Conservation (phyloP, 257 asterid species). For the Scutellaria minor region DNA sequence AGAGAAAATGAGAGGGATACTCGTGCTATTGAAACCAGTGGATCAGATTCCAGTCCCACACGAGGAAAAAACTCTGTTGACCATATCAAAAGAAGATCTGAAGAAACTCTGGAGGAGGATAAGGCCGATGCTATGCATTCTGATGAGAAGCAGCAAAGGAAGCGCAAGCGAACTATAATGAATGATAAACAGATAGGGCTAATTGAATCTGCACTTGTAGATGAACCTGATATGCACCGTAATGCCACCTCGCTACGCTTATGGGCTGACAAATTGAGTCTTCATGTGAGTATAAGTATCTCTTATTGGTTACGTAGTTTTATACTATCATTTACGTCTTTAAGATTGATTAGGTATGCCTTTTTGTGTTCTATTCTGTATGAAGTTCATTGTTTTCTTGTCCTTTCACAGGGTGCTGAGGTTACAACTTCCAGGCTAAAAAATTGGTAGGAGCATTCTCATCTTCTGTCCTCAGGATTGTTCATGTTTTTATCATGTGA, state of each 20-base stretch:
- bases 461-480: slow-evolving; percentile 22
- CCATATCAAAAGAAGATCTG: slow-evolving; percentile 55
- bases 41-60: slow-evolving; percentile 79
- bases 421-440: slow-evolving; percentile 91
- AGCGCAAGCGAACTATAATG: slow-evolving; percentile 93
- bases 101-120: slow-evolving; percentile 65
- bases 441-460: slow-evolving; percentile 68
- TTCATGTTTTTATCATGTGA: slow-evolving; percentile 10
- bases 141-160: slow-evolving; percentile 86
- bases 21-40: slow-evolving; percentile 71
- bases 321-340: background rate
- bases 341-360: slow-evolving; percentile 1
- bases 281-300: slow-evolving; percentile 56
- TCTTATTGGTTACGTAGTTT: background rate
- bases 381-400: slow-evolving; percentile 22
- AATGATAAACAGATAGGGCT: slow-evolving; percentile 79
- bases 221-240: slow-evolving; percentile 95
- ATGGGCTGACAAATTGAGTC: slow-evolving; percentile 88
- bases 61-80: slow-evolving; percentile 60
- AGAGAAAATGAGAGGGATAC: slow-evolving; percentile 57
- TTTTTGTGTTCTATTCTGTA: slow-evolving; percentile 19
- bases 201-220: slow-evolving; percentile 74
- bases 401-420: slow-evolving; percentile 84
- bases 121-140: slow-evolving; percentile 57
- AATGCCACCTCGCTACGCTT: slow-evolving; percentile 55